Evolutionary conservation across 1,139 yeast species (phyloP).

Genomic region (Hansenula anomala): DNA sequence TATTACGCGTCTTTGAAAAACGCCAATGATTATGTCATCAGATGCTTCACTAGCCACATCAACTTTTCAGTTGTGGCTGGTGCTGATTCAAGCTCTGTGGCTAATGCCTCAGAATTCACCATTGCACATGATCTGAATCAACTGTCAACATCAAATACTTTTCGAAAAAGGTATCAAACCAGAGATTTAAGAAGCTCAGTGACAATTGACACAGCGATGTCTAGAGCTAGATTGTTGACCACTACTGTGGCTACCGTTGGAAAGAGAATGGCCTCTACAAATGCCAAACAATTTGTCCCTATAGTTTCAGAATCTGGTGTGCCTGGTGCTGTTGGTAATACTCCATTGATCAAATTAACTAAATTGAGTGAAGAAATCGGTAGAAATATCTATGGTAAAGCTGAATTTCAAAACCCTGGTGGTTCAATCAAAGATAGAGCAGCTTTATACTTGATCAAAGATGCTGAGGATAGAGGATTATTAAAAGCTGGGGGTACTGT

Average conservation of each 20-base stretch:
- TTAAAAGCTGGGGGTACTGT: slow-evolving; percentile 48
- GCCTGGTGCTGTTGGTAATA: slow-evolving; percentile 79
- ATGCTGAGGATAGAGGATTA: slow-evolving; percentile 71
- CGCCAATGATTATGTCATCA: too few species aligned
- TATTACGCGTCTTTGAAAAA: neutral
- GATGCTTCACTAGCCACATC: too few species aligned
- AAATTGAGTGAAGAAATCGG: slow-evolving; percentile 57
- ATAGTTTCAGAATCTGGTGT: slow-evolving; percentile 58
- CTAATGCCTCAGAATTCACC: neutral
- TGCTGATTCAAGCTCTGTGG: too few species aligned
- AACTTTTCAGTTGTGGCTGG: too few species aligned
- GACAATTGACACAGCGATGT: neutral
- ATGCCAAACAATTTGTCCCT: slow-evolving; percentile 30
- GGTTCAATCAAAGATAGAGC: slow-evolving; percentile 93
- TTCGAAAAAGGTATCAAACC: too few species aligned
- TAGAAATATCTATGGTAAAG: slow-evolving; percentile 80
- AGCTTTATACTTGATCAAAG: slow-evolving; percentile 70
- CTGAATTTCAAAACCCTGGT: slow-evolving; percentile 93
- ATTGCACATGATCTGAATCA: neutral
- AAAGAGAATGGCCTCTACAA: neutral
- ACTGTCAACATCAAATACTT: neutral
- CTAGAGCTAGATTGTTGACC: neutral
- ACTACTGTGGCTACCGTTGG: neutral
- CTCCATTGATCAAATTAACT: slow-evolving; percentile 71
- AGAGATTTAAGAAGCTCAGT: neutral